phyloP scores from a whole-genome alignment of 1,284 basidiomycete species.

The Mycosarcoma maydis region DNA sequence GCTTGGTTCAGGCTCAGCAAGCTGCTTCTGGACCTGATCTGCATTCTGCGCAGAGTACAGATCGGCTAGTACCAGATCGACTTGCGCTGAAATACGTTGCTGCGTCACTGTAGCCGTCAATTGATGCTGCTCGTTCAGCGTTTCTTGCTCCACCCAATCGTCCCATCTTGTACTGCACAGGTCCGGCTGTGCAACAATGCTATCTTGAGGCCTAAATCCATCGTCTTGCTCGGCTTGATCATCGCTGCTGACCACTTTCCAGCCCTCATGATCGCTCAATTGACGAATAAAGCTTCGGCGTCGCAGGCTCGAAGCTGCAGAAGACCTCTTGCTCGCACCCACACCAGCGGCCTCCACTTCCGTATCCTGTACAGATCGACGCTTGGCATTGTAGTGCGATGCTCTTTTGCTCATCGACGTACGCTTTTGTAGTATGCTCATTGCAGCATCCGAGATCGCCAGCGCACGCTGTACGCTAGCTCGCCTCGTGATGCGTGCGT shows the following conservation, averaged over 20 bases:
- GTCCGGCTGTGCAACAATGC: slow-evolving; percentile 5
- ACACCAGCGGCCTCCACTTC: not conserved
- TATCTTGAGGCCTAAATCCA: slow-evolving; percentile 4
- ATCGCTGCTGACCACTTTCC: slow-evolving; percentile 9
- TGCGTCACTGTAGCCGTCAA: not conserved
- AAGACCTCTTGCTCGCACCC: slow-evolving; percentile 18
- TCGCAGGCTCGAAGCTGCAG: slow-evolving; percentile 3
- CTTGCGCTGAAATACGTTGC: slow-evolving; percentile 10
- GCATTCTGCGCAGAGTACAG: slow-evolving; percentile 15
- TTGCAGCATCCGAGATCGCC: slow-evolving; percentile 14
- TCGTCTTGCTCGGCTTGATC: not conserved
- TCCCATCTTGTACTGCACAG: not conserved
- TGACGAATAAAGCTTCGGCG: slow-evolving; percentile 11
- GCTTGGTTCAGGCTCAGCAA: not conserved
- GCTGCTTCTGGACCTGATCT: not conserved
- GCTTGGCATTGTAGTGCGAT: slow-evolving; percentile 14
- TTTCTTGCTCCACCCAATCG: slow-evolving; percentile 15
- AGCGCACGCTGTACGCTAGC: slow-evolving; percentile 35
- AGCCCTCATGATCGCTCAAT: slow-evolving; percentile 14
- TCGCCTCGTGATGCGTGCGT: slow-evolving; percentile 1
- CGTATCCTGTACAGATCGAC: slow-evolving; percentile 8
- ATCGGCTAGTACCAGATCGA: slow-evolving; percentile 19
- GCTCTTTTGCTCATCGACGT: slow-evolving; percentile 7
- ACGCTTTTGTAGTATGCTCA: slow-evolving; percentile 10
- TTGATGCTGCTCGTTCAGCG: not conserved